Evolutionary conservation across 768 basidiomycete species (phyloP).

Genomic region (Tremella yokohamensis): DNA sequence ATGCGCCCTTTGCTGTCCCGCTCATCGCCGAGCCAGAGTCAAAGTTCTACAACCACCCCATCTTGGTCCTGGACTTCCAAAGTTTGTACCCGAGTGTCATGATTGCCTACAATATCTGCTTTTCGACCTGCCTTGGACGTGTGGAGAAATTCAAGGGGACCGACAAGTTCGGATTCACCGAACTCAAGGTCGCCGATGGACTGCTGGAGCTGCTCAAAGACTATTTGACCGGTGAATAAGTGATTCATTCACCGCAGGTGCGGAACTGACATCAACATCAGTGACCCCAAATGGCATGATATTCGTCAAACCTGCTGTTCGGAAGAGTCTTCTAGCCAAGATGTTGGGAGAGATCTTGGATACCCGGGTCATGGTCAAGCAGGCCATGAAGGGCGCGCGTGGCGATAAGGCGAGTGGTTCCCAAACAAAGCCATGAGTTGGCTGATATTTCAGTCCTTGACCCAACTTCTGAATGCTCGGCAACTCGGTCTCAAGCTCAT

Average conservation of each 20-base stretch:
- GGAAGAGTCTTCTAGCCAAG: constrained; percentile 78
- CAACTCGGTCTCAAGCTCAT: constrained; percentile 93
- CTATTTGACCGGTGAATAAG: constrained; percentile 66
- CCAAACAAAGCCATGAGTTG: not conserved
- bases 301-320: constrained; percentile 79
- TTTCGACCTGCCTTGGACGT: constrained; percentile 88
- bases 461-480: constrained; percentile 76
- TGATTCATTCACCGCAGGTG: not conserved
- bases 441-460: constrained; percentile 60
- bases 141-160: constrained; percentile 78
- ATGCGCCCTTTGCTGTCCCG: constrained; percentile 87
- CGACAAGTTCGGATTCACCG: constrained; percentile 79
- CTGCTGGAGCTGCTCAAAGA: constrained; percentile 67
- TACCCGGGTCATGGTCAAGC: constrained; percentile 96
- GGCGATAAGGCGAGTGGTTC: constrained; percentile 63
- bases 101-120: constrained; percentile 91
- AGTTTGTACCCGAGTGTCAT: constrained; percentile 94
- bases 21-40: constrained; percentile 92
- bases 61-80: constrained; percentile 93
- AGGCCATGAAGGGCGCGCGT: constrained; percentile 80
- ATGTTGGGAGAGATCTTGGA: constrained; percentile 92
- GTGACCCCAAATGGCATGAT: constrained; percentile 95
- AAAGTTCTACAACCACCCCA: constrained; percentile 85
- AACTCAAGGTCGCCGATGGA: constrained; percentile 66
- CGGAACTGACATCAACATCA: constrained; percentile 44